Evolutionary conservation across 805 yeast genomes (phyloP).

Genomic region (Myxozyma sirexii): DNA sequence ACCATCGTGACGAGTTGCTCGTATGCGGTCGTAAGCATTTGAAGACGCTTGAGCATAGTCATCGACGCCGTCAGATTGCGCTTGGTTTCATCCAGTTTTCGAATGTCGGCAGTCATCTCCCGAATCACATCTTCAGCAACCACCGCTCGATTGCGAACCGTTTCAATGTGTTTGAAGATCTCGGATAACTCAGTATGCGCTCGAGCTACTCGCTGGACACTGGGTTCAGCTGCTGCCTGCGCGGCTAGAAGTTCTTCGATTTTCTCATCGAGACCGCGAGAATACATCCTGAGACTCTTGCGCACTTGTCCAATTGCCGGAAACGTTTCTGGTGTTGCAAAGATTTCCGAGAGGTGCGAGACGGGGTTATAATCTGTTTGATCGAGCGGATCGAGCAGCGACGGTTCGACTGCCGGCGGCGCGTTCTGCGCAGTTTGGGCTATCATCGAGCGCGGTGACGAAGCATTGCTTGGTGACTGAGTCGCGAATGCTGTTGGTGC

Average conservation of each 20-base stretch:
- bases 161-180: slow-evolving; percentile 45
- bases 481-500: neutral
- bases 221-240: slow-evolving; percentile 31
- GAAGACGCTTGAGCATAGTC: slow-evolving; percentile 83
- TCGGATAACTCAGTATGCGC: slow-evolving; percentile 28
- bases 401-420: neutral
- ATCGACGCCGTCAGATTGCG: slow-evolving; percentile 79
- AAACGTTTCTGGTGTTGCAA: slow-evolving; percentile 19
- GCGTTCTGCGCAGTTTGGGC: neutral
- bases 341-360: slow-evolving; percentile 24
- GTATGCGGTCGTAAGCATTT: slow-evolving; percentile 79
- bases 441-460: neutral
- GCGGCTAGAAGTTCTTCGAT: slow-evolving; percentile 20
- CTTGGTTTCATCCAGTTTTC: slow-evolving; percentile 77
- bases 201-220: slow-evolving; percentile 30
- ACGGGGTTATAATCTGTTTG: slow-evolving; percentile 32
- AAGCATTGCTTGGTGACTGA: neutral
- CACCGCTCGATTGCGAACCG: slow-evolving; percentile 53
- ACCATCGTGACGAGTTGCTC: slow-evolving; percentile 57
- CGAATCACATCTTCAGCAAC: slow-evolving; percentile 65
- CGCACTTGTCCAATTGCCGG: neutral
- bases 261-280: slow-evolving; percentile 14
- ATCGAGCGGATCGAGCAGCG: slow-evolving; percentile 29
- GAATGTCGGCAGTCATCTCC: slow-evolving; percentile 74
- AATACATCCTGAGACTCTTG: neutral